Conservation (phyloP, 2,329 filamentous ascomycete species). For the Aspergillus carbonarius region DNA sequence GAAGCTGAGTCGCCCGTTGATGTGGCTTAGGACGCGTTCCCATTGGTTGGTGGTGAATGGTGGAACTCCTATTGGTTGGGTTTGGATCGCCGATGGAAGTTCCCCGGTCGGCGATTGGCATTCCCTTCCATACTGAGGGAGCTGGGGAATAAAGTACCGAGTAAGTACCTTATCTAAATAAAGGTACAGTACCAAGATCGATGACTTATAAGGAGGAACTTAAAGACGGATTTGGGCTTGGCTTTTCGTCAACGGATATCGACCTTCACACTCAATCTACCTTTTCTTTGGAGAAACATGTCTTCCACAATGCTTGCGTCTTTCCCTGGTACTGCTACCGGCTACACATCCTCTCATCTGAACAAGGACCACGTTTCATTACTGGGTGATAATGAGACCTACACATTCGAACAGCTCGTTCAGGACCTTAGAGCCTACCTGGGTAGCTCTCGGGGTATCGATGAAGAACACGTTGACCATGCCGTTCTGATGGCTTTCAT, state of each 20-base stretch:
- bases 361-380: not conserved
- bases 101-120: not conserved
- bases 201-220: not conserved
- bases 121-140: not conserved
- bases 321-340: not conserved
- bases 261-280: not conserved
- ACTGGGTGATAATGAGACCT: not conserved
- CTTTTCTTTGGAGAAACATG: not conserved
- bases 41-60: not conserved
- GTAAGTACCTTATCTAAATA: not conserved
- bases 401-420: constrained; percentile 19
- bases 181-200: not conserved
- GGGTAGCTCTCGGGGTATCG: constrained; percentile 27
- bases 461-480: constrained; percentile 25
- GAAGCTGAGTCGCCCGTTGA: not conserved
- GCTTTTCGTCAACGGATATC: not conserved
- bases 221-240: not conserved
- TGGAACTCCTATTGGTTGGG: not conserved
- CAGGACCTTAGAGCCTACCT: constrained; percentile 30
- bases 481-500: constrained; percentile 27
- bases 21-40: not conserved
- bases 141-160: not conserved
- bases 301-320: constrained; percentile 1
- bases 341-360: not conserved
- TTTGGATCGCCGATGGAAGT: not conserved